These are phyloP conservation scores for Mycosphaerelloides madeirae DNA, from an alignment of 2,329 filamentous ascomycete genomes.

Conservation along the genomic window DNA sequence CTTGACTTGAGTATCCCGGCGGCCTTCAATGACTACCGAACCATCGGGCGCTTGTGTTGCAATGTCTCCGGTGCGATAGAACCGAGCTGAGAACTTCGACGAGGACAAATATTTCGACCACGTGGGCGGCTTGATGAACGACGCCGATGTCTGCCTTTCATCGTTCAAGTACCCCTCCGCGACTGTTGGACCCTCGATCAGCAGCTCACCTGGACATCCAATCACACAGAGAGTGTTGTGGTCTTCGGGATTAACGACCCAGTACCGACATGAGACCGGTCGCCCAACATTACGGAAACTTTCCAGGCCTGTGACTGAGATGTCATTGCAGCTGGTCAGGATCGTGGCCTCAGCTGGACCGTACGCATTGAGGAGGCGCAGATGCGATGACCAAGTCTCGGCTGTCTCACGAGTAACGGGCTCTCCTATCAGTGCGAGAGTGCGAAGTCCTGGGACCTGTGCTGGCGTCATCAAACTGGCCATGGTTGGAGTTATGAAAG, in stretches of 20 bases:
- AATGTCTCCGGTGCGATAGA: not conserved
- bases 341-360: slow-evolving; percentile 44
- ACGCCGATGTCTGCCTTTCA: slow-evolving; percentile 22
- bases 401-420: not conserved
- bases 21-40: slow-evolving; percentile 34
- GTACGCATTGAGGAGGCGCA: slow-evolving; percentile 38
- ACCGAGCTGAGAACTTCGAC: not conserved
- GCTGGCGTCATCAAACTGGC: slow-evolving; percentile 8
- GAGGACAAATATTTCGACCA: not conserved
- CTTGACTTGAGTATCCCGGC: slow-evolving; percentile 60
- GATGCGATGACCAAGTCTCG: not conserved
- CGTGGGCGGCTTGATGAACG: slow-evolving; percentile 23
- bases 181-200: slow-evolving; percentile 44
- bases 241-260: slow-evolving; percentile 30
- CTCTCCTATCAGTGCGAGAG: slow-evolving; percentile 11
- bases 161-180: slow-evolving; percentile 36
- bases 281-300: too few relatives aligned
- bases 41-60: not conserved
- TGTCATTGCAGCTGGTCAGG: too few relatives aligned
- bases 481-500: slow-evolving; percentile 6
- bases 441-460: slow-evolving; percentile 1
- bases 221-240: slow-evolving; percentile 33
- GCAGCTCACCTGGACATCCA: slow-evolving; percentile 45
- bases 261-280: too few relatives aligned
- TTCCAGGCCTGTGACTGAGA: too few relatives aligned